Conservation (phyloP, 2,329 filamentous ascomycete species). For the Colletotrichum higginsianum region DNA sequence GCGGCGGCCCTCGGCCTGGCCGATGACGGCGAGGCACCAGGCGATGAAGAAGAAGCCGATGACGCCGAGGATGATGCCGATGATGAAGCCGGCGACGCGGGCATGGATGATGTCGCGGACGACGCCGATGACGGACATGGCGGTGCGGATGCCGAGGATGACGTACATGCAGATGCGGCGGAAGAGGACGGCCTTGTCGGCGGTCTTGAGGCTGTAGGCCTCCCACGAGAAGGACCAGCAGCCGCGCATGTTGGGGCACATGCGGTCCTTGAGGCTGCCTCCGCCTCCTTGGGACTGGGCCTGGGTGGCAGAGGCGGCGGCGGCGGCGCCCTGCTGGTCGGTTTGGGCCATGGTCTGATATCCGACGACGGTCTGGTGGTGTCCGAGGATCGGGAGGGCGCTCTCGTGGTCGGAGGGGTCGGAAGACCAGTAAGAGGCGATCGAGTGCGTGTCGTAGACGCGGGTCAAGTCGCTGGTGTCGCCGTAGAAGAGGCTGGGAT, state of each 20-base stretch:
- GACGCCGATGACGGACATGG: conserved; percentile 27
- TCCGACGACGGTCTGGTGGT: background rate
- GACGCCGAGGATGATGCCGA: conserved; percentile 29
- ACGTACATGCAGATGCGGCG: conserved; percentile 39
- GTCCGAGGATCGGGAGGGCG: background rate
- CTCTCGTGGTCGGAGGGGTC: background rate
- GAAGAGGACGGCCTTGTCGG: conserved; percentile 27
- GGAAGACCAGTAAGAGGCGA: background rate
- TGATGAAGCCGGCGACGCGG: conserved; percentile 13
- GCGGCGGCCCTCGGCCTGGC: conserved; percentile 32
- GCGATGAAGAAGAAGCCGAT: conserved; percentile 34
- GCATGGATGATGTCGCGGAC: background rate
- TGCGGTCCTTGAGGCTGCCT: conserved; percentile 23
- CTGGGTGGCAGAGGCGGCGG: background rate
- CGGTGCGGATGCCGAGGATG: conserved; percentile 30
- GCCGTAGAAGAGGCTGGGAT: conserved; percentile 8
- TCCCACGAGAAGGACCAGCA: conserved; percentile 38
- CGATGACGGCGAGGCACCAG: conserved; percentile 36
- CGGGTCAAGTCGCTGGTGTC: background rate
- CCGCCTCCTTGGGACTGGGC: background rate
- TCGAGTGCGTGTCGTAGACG: background rate
- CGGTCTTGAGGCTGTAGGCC: conserved; percentile 31
- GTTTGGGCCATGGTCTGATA: background rate
- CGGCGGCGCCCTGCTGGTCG: conserved; percentile 4
- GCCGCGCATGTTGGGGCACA: conserved; percentile 34